Percentiles rank a stretch among this genome's conserved stretches.
These are phyloP conservation scores for Paracorniculantispora psalliotae DNA, from an alignment of 2,329 filamentous ascomycete species.

Conservation along the genomic window DNA sequence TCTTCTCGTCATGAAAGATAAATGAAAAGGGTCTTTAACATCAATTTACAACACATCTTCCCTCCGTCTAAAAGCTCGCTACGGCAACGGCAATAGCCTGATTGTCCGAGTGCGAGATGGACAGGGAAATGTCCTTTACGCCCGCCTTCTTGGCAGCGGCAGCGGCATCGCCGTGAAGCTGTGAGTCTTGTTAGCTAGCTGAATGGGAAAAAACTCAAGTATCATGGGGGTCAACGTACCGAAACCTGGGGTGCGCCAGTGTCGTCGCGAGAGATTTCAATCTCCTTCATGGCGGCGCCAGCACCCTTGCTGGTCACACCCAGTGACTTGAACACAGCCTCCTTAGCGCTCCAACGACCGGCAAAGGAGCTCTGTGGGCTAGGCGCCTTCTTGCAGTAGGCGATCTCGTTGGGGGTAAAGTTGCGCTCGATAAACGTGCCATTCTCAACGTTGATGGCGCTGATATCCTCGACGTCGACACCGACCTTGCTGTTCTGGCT, in stretches of 20 bases:
- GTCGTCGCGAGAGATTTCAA: conserved; percentile 81
- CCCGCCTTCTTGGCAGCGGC: conserved; percentile 79
- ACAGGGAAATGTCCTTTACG: conserved; percentile 83
- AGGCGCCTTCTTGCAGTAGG: conserved; percentile 77
- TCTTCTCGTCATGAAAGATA: conserved; percentile 9
- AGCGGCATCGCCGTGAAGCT: conserved; percentile 85
- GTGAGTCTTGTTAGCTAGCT: conserved; percentile 33
- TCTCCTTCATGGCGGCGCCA: conserved; percentile 86
- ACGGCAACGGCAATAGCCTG: conserved; percentile 95
- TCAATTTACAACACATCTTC: conserved; percentile 3
- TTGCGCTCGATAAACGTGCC: conserved; percentile 93
- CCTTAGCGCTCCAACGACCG: conserved; percentile 94
- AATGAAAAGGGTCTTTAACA: not conserved
- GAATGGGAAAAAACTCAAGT: not conserved
- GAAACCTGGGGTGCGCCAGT: conserved; percentile 78
- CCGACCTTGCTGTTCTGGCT: conserved; percentile 70
- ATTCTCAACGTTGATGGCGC: conserved; percentile 85
- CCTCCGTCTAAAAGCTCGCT: conserved; percentile 67
- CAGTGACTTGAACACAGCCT: conserved; percentile 96
- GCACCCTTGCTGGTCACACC: conserved; percentile 83
- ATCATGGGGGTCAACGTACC: conserved; percentile 52
- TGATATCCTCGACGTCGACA: conserved; percentile 87
- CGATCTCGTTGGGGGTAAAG: conserved; percentile 79
- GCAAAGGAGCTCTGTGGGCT: conserved; percentile 87
- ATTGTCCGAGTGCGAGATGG: conserved; percentile 90